Base-by-base conservation (phyloP, 805 yeast species). In the Wickerhamiella domercqiae region DNA sequence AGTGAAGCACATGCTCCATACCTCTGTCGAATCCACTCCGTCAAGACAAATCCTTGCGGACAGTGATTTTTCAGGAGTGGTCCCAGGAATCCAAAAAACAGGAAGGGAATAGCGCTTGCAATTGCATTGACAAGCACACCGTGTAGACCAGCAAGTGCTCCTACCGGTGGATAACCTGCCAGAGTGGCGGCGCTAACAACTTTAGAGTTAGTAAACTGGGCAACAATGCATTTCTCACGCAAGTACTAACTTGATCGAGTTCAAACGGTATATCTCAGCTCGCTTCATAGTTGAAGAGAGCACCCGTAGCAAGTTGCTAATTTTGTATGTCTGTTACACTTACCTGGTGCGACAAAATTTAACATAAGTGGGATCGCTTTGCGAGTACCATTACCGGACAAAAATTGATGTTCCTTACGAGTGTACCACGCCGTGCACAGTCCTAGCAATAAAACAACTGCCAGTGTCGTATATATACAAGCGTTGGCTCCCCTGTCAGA, bases 21-120 rank as follows among this genome's bases (percentile, higher is more conserved):
- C 47, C 95, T 64, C 34, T 71, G 71, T 52, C 81, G 70, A n/a
- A 82, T 87, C 96, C 96, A 86, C 54, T 86, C 94, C 3, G 94
- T 83, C 47, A 86, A 61, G 20, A 86, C 84, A 55, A 86, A 86
- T 2, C 95, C 96, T 6, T 80, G 72, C 0, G 96, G 96, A 48
- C 93, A 80, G 47, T 70, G 68, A 41, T 63, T 68, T 46, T 94
- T 66, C 41, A 86, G 75, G 7, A 73, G 53, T 1, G 96, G 95
- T 0, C 95, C 95, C 41, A 80, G 59, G 37, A 70, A 68, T 1
- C 90, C 81, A 63, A 86, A 86, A n/a, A 81, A 57, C 42, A 80
- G 64, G 59, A 86, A 76, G 3, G 96, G 96, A 34, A 86, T 56
- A 1, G 94, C 77, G 26, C 94, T 90, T 14, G 78, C 61, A 9